Evolutionary conservation across 2,329 filamentous ascomycete species (phyloP), one percentile per base, ranked within the genome.

Genomic region (Cladosporium phlei): DNA sequence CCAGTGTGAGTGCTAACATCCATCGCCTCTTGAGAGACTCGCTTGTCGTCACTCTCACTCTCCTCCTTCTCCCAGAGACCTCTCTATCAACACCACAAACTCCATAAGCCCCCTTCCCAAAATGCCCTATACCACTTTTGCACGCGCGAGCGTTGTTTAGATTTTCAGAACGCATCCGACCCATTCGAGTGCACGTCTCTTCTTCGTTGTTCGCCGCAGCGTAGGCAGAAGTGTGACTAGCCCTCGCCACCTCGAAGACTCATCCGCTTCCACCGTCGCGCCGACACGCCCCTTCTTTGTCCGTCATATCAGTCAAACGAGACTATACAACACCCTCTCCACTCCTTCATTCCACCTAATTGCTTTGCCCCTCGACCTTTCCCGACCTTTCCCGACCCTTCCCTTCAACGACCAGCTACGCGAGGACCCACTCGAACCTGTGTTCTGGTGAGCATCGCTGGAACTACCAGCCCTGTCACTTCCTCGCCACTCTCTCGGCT

Each of bases 361-460:
- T 37, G 37, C n/a, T n/a, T n/a, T n/a, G n/a, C n/a, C n/a, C n/a
- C n/a, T n/a, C n/a, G n/a, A n/a, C n/a, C n/a, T n/a, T n/a, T n/a
- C n/a, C n/a, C n/a, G n/a, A n/a, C n/a, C n/a, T 45, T 37, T 10
- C 32, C 20, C 17, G 24, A 11, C 28, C 20, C 28, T n/a, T 11
- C 20, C 30, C 25, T 45, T 22, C 40, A 19, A 32, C 42, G 22
- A 17, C 44, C 44, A 40, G 44, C 44, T 47, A n/a, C n/a, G 44
- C 44, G 44, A 47, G 44, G 44, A 47, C 44, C 44, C 44, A 47
- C 35, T 28, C 35, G 44, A 47, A 20, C 24, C 34, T 38, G 25
- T 42, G 24, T 37, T 45, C 42, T 47, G 44, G 44, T 47, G 44
- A 47, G 44, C 44, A 40, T 32, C 44, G 44, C 37, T 47, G 44